A percentile compares a stretch with the other conserved stretches of the same genome.
Evolutionary conservation across 768 basidiomycete genomes (phyloP).

Genomic region (Lentinula sp.): DNA sequence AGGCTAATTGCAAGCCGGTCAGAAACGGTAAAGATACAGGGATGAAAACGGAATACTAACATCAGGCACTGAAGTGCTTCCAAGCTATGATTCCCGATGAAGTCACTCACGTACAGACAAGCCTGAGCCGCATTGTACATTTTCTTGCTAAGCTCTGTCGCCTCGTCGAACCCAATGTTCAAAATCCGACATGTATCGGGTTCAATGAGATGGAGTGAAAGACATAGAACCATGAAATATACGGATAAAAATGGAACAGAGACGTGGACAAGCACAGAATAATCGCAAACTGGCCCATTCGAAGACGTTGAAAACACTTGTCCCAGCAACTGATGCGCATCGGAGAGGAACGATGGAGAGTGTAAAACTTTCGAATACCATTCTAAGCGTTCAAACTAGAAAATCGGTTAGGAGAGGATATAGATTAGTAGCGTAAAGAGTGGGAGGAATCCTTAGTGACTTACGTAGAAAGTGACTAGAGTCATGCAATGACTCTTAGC

Average conservation of each 20-base stretch:
- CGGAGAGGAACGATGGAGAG: conserved; percentile 16
- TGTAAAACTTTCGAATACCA: conserved; percentile 19
- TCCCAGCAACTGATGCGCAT: conserved; percentile 2
- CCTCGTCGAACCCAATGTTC: conserved; percentile 10
- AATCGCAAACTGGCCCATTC: neutral
- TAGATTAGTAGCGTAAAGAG: neutral
- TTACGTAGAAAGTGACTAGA: conserved; percentile 18
- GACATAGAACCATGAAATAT: conserved; percentile 18
- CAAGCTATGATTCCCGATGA: conserved; percentile 17
- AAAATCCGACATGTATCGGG: conserved; percentile 13
- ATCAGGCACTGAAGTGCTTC: conserved; percentile 20
- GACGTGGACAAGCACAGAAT: neutral
- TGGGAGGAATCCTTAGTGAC: neutral
- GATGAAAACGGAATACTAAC: conserved; percentile 8
- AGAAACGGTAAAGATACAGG: neutral
- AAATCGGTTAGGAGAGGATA: neutral
- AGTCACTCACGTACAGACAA: conserved; percentile 19
- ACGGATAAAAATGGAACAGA: conserved; percentile 15
- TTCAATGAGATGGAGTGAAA: conserved; percentile 19
- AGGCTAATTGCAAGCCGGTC: conserved; percentile 11
- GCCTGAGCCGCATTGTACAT: conserved; percentile 21
- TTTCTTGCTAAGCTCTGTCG: conserved; percentile 13
- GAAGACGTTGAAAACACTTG: neutral
- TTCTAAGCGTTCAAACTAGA: conserved; percentile 13
- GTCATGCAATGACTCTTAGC: conserved; percentile 8